These are phyloP conservation scores for Inga leiocalycina DNA, from an alignment of 306 rosid genomes.

Conservation along the genomic window DNA sequence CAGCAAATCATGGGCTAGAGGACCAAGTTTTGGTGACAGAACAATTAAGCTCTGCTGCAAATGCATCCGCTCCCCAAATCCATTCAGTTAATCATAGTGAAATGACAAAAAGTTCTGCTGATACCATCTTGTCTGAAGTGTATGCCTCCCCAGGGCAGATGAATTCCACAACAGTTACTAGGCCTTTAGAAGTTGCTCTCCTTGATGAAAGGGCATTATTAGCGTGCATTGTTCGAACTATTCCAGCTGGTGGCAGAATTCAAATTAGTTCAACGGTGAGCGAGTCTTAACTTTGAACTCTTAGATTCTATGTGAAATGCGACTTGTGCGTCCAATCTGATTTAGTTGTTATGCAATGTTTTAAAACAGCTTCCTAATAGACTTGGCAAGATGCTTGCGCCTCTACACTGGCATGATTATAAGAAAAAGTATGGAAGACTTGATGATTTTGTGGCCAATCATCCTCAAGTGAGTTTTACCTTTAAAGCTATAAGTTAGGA, in stretches of 20 bases:
- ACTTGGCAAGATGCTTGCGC: slow-evolving; percentile 98
- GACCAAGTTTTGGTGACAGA: slow-evolving; percentile 55
- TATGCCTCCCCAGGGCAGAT: slow-evolving; percentile 57
- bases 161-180: slow-evolving; percentile 41
- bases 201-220: slow-evolving; percentile 88
- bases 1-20: slow-evolving; percentile 49
- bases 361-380: slow-evolving; percentile 84
- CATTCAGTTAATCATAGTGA: slow-evolving; percentile 57
- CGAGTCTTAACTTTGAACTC: slow-evolving; percentile 32
- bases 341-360: slow-evolving; percentile 25
- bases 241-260: slow-evolving; percentile 93
- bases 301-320: slow-evolving; percentile 19
- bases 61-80: slow-evolving; percentile 45
- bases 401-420: slow-evolving; percentile 96
- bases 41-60: slow-evolving; percentile 55
- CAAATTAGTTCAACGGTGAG: slow-evolving; percentile 86
- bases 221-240: slow-evolving; percentile 91
- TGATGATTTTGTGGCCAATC: slow-evolving; percentile 83
- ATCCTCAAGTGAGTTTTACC: slow-evolving; percentile 81
- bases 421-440: slow-evolving; percentile 87
- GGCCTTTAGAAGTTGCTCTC: slow-evolving; percentile 55
- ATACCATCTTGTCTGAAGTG: slow-evolving; percentile 54
- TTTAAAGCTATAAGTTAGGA: slow-evolving; percentile 7
- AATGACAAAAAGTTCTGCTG: slow-evolving; percentile 44
- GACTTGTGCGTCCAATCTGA: not conserved